Evolutionary conservation across 768 basidiomycete genomes (phyloP).

Genomic region (Trametes cingulata): DNA sequence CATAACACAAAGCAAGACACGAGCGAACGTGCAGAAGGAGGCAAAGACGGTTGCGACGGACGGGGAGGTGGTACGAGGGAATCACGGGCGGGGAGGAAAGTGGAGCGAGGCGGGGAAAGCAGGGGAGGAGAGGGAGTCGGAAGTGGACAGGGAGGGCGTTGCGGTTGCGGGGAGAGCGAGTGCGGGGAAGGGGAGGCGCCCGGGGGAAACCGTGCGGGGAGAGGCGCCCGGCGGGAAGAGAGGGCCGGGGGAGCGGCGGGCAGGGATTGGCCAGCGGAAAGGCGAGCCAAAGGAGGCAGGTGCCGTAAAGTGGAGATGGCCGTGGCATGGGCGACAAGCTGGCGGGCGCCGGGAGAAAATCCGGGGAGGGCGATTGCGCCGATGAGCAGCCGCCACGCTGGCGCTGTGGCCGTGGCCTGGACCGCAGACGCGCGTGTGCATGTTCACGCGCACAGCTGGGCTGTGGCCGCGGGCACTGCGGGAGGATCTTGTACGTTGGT

Average conservation of each 20-base stretch:
- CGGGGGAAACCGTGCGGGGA: not conserved
- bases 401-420: slow-evolving; percentile 2
- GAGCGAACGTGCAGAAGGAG: not conserved
- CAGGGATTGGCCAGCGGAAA: not conserved
- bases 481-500: not conserved
- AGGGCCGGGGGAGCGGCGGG: slow-evolving; percentile 9
- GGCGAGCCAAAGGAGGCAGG: slow-evolving; percentile 7
- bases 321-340: slow-evolving; percentile 11
- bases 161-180: slow-evolving; percentile 18
- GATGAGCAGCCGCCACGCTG: slow-evolving; percentile 9
- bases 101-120: not conserved
- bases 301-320: slow-evolving; percentile 16
- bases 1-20: not conserved
- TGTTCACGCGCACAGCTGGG: not conserved
- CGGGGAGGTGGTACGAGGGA: slow-evolving; percentile 2
- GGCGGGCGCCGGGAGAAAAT: slow-evolving; percentile 20
- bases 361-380: slow-evolving; percentile 18
- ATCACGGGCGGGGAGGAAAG: slow-evolving; percentile 1
- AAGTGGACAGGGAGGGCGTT: slow-evolving; percentile 8
- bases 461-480: slow-evolving; percentile 3
- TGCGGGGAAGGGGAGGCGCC: slow-evolving; percentile 15
- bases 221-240: slow-evolving; percentile 5
- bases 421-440: not conserved
- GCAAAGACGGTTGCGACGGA: not conserved
- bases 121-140: slow-evolving; percentile 3